Evolutionary conservation across 208 protist species (phyloP), one percentile per base, ranked within the genome.

Genomic region (Trypanosoma boissoni): DNA sequence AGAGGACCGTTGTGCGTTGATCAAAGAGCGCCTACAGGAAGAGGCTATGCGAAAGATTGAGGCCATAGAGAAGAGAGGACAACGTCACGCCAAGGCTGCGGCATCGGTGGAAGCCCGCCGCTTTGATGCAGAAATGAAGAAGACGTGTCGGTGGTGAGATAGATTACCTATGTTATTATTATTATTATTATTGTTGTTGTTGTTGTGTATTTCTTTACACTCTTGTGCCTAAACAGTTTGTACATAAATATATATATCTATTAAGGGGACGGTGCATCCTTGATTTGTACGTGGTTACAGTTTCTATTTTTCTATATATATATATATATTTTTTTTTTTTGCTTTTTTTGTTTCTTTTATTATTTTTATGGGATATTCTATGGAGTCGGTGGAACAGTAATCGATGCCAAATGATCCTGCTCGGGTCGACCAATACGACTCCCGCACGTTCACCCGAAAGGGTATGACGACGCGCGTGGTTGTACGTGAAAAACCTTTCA

Each of bases 401-500:
- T 29, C 14, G 9, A 63, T 58, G 57, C 0, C 49, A 14, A 21
- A 14, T 54, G 62, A 79, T 10, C 76, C 80, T 10, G 74, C 80
- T 2, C 64, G 48, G 9, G 66, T 92, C 43, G 70, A 92, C 57
- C 68, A 86, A 52, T 92, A 92, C 41, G 82, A 89, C 55, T 61
- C 86, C 10, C 57, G 65, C 24, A 83, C 63, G n/a, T 87, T 76
- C 71, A 89, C 82, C 16, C 76, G 77, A 14, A 70, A 74, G 8
- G 73, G 76, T 9, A 52, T 70, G 7, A 79, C 76, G 54, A 75
- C 64, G 41, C 78, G 80, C 16, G 82, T 92, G 24, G 81, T 92
- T 10, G 64, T 89, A 27, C 86, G 86, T 37, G 82, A 92, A 64
- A 92, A 89, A 68, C 73, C 82, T 21, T 69, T 88, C 24, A 37